phyloP scores from a whole-genome alignment of 208 protist genomes.

The Acanthamoeba triangularis region DNA sequence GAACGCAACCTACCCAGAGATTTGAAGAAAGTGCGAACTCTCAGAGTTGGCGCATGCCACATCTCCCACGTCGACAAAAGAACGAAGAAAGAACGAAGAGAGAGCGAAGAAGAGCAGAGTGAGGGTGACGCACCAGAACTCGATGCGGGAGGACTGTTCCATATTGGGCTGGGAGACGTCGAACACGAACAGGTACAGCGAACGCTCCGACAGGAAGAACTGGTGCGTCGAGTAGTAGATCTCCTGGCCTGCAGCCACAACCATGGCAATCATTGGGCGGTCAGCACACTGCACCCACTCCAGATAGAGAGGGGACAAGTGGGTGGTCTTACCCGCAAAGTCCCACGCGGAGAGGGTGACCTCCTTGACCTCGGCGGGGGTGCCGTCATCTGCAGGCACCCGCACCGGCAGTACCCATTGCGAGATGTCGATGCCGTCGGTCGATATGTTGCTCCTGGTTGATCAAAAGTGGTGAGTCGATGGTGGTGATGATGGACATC shows the following conservation, averaged over 20 bases:
- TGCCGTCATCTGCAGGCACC: neutral
- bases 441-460: slow-evolving; percentile 50
- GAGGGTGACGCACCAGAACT: slow-evolving; percentile 53
- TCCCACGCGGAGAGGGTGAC: slow-evolving; percentile 59
- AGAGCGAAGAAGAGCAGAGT: neutral
- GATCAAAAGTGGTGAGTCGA: neutral
- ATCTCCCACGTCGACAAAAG: no score
- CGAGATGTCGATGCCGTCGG: slow-evolving; percentile 48
- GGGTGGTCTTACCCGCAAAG: slow-evolving; percentile 56
- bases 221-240: slow-evolving; percentile 75
- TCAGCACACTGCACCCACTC: neutral
- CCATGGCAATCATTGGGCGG: no score
- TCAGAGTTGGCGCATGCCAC: neutral
- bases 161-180: slow-evolving; percentile 37
- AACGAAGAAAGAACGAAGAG: neutral
- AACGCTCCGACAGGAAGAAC: slow-evolving; percentile 67
- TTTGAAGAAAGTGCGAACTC: no score
- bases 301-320: neutral
- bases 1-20: neutral
- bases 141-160: neutral
- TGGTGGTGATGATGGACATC: neutral
- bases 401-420: slow-evolving; percentile 2
- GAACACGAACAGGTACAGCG: slow-evolving; percentile 73
- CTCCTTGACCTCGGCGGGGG: neutral
- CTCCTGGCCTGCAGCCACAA: slow-evolving; percentile 26